Percentiles rank a stretch among this genome's conserved stretches.
These are phyloP conservation scores for Euclidium syriacum DNA, from an alignment of 345 rosid species.

Conservation along the genomic window DNA sequence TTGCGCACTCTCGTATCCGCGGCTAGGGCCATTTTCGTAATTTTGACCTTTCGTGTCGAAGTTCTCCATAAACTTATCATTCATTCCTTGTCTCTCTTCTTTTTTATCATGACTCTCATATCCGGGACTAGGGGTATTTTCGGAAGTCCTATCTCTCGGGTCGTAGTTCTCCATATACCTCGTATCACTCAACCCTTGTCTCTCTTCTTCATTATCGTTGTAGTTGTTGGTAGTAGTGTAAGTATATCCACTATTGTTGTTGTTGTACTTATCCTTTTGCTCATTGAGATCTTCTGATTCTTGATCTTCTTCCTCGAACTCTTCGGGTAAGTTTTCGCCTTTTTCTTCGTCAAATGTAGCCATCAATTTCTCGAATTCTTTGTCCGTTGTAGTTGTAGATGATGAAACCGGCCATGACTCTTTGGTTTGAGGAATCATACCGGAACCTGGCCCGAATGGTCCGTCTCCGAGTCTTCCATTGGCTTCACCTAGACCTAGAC, in stretches of 20 bases:
- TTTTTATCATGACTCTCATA: too few relatives aligned
- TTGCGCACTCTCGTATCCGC: conserved; percentile 6
- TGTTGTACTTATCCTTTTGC: conserved; percentile 18
- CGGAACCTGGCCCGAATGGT: conserved; percentile 41
- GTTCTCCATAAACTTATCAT: conserved; percentile 48
- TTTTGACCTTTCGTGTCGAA: conserved; percentile 22
- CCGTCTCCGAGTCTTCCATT: conserved; percentile 36
- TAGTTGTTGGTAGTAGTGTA: conserved; percentile 12
- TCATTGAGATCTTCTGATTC: conserved; percentile 15
- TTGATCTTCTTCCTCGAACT: conserved; percentile 20
- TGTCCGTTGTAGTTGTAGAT: conserved; percentile 22
- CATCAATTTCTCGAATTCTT: conserved; percentile 26
- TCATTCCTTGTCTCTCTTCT: too few relatives aligned
- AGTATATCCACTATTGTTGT: conserved; percentile 14
- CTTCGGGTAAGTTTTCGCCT: conserved; percentile 17
- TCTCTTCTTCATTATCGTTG: conserved; percentile 29
- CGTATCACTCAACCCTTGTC: too few relatives aligned
- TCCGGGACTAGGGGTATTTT: conserved; percentile 4
- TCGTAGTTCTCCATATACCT: too few relatives aligned
- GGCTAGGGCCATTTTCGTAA: conserved; percentile 9
- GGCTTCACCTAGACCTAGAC: conserved; percentile 17
- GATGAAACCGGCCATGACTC: conserved; percentile 32
- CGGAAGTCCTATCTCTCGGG: too few relatives aligned
- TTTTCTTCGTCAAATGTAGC: conserved; percentile 40
- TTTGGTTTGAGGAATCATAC: conserved; percentile 36